phyloP scores from a whole-genome alignment of 2,329 filamentous ascomycete genomes.

The Ceratocystis diversiconidia region DNA sequence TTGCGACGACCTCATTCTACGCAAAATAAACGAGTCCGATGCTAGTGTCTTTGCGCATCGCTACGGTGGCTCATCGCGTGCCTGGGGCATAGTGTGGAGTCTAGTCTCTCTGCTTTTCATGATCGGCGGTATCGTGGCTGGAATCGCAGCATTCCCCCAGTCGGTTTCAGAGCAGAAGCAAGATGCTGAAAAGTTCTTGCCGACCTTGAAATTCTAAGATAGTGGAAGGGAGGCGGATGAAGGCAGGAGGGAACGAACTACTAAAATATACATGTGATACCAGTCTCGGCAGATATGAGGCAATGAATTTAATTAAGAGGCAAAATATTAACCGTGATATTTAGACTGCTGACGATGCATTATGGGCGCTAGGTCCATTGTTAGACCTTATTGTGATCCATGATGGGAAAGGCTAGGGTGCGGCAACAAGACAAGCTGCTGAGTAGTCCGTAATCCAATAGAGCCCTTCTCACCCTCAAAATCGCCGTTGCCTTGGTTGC shows the following conservation, averaged over 20 bases:
- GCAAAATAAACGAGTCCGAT: conserved; percentile 68
- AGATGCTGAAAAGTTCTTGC: conserved; percentile 54
- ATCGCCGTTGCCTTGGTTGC: no score
- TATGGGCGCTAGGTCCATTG: not conserved
- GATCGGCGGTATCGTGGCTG: conserved; percentile 58
- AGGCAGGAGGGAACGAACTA: not conserved
- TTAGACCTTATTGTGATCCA: not conserved
- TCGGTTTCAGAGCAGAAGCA: conserved; percentile 52
- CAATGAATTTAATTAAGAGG: not conserved
- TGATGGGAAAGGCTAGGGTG: not conserved
- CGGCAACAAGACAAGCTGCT: not conserved
- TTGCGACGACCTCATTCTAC: conserved; percentile 65
- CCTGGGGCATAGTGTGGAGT: conserved; percentile 70
- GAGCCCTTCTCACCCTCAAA: not conserved
- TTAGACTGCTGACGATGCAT: not conserved
- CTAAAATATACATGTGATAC: conserved; percentile 1
- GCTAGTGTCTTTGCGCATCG: conserved; percentile 64
- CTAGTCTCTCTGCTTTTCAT: conserved; percentile 59
- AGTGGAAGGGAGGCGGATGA: not conserved
- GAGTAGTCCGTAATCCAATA: not conserved
- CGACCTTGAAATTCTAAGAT: conserved; percentile 23
- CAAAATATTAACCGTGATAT: not conserved
- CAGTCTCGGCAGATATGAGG: not conserved
- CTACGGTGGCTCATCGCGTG: conserved; percentile 66
- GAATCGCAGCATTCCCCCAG: conserved; percentile 61